Base-by-base conservation (phyloP, 768 basidiomycete species). In the Lanmaoa rubissima region DNA sequence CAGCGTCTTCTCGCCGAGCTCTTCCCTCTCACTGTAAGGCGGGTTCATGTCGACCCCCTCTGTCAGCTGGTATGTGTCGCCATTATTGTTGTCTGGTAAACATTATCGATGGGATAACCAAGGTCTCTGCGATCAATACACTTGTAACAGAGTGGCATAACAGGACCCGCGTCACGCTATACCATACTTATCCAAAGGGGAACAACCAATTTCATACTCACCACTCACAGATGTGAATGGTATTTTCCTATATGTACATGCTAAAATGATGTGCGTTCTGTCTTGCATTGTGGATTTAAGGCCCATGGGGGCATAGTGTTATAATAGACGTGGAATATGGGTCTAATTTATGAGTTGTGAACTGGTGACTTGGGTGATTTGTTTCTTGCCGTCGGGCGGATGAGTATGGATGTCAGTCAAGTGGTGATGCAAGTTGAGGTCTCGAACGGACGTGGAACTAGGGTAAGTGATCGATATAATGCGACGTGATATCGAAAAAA, bases 401-500 rank as follows among this genome's bases (percentile, higher is more conserved):
- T 64, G 38, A 57, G 48, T 68, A 57, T 49, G 45, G 45, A 40
- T 56, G 48, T 58, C 38, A 51, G 49, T 51, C 48, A 47, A 40
- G 35, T 58, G 54, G 51, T 36, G 38, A 50, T 51, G 53, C 40
- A 24, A 31, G 32, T 39, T 8, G 40, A 24, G 46, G 40, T 40
- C 53, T 58, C 53, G 38, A 34, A 36, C 35, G 38, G 48, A 46
- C 48, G 48, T 51, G 45, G 43, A 36, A 46, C 72, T 53, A 73
- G 40, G 82, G 81, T 51, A 85, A 73, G 55, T 72, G 68, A 66
- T 92, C 90, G 65, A 92, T 90, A 70, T 87, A 89, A 63, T 82
- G 75, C 40, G 86, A 81, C 32, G 83, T 85, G 62, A 87, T 75
- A 75, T 97, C 94, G 70, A 94, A 94, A 58, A 97, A 79, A 9